Conservation (phyloP, 2,329 filamentous ascomycete species). For the Neofusicoccum sp. region DNA sequence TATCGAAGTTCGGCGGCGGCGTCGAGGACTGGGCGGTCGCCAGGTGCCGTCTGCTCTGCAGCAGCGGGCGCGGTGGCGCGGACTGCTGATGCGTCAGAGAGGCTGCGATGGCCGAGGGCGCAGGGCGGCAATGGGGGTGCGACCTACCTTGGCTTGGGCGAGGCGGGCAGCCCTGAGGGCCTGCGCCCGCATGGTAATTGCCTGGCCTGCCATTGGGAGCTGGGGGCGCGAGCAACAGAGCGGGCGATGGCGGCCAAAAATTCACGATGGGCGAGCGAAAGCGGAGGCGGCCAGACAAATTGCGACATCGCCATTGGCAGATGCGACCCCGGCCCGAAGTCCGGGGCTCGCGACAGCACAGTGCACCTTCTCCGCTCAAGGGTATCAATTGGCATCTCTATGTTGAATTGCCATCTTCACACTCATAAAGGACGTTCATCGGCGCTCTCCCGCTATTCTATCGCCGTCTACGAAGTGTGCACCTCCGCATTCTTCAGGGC, state of each 20-base stretch:
- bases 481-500: conserved; percentile 22
- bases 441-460: not conserved
- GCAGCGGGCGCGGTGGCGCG: conserved; percentile 19
- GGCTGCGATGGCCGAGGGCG: not conserved
- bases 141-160: conserved; percentile 37
- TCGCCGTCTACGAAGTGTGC: conserved; percentile 20
- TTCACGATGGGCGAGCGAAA: conserved; percentile 19
- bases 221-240: conserved; percentile 2
- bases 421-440: not conserved
- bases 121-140: not conserved
- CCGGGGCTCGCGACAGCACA: conserved; percentile 17
- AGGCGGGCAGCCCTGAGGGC: conserved; percentile 35
- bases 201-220: conserved; percentile 21
- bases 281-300: conserved; percentile 19
- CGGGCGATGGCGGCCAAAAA: conserved; percentile 19
- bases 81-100: conserved; percentile 30
- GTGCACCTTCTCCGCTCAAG: conserved; percentile 2
- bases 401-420: conserved; percentile 17
- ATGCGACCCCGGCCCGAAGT: conserved; percentile 3
- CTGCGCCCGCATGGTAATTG: conserved; percentile 37
- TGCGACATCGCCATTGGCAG: conserved; percentile 16
- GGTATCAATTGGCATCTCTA: conserved; percentile 20
- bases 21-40: conserved; percentile 36
- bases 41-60: conserved; percentile 32
- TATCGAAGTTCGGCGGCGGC: conserved; percentile 35